Evolutionary conservation across 2,329 filamentous ascomycete species (phyloP), one percentile per base, ranked within the genome.

Genomic region (Immersiporthe knoxdaviesiana): DNA sequence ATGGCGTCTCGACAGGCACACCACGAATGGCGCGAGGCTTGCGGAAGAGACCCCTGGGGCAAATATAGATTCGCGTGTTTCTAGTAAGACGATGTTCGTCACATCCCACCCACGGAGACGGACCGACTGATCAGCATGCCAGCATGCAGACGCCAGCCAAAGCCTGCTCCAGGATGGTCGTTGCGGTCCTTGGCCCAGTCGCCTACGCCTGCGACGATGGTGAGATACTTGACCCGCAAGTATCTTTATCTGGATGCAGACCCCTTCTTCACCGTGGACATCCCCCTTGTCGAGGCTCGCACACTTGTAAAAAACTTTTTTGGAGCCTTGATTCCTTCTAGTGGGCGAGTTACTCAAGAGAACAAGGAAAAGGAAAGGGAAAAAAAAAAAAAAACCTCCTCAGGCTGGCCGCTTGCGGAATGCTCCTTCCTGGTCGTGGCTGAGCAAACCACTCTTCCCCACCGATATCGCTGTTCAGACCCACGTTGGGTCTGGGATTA

Each of bases 1-100:
- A 92, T 74, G 87, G 85, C 32, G 90, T 90, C 52, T 81, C 80
- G 67, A 87, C 84, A 1, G 92, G 90, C 90, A 56, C 50, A 54
- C 50, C 50, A 27, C 50, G 24, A 54, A 32, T 56, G 52, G 52
- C 14, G 52, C 12, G 27, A 56, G 52, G 52, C 52, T 56, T 56
- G 52, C 24, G 27, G 14, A 16, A 6, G 27, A 32, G 24, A 54
- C 24, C 52, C 50, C 44, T 8, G 18, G 52, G 52, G 12, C 14
- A 30, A 27, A 54, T 54, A 54, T 24, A 54, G 50, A 24, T 16
- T 54, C 24, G 52, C 24, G 52, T 30, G 27, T 30, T 32, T 56
- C 50, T 14, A 54, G 50, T 56, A 56, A 30, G 27, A 56, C 52
- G 24, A 30, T 56, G 52, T 8, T 56, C 24, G 24, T 56, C 24